Base-by-base conservation (phyloP, 2,329 filamentous ascomycete species). In the Ophiocordyceps polyrhachis-furcata region DNA sequence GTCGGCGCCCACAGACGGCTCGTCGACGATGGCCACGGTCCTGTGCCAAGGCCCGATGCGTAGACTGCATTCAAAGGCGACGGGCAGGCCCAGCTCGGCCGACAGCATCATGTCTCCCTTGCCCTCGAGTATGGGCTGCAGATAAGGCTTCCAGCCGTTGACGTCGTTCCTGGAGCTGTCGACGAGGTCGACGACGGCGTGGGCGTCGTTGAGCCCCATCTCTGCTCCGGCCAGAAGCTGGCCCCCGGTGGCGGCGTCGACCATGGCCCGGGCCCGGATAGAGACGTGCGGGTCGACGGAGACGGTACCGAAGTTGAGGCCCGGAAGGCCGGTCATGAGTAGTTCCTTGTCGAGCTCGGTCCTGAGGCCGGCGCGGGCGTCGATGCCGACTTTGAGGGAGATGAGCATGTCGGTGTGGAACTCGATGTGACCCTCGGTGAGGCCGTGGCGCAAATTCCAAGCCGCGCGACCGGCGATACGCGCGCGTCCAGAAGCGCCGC, bases 321-420 rank as follows among this genome's bases (percentile, higher is more conserved):
- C 52, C 2, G 55, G 55, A 3, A 59, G 48, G 21, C 51, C 52
- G 31, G 53, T 47, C 25, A 46, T 48, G 40, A 55, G 50, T 1
- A 60, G 52, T 1, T 55, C 44, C 5, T 42, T 44, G 9, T 45
- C 40, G 37, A 57, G 51, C 9, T 49, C 45, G 11, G 56, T 37
- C 14, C 47, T 49, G 35, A 51, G 50, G 13, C 20, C 48, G 13
- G 54, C 44, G 40, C 52, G 42, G 6, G 58, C 59, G 25, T 59
- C 53, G 31, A 62, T 48, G 19, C 59, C 60, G 2, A 59, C 43
- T 43, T 58, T 56, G 40, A 60, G 48, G 5, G 46, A 48, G 15
- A 59, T 47, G 21, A 49, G 44, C 29, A 57, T 49, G 44, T 55
- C 52, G 31, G 50, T 48, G 15, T 45, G 44, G 17, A 54, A 45